Evolutionary conservation across 768 basidiomycete genomes (phyloP).

Genomic region (Trametes maxima): DNA sequence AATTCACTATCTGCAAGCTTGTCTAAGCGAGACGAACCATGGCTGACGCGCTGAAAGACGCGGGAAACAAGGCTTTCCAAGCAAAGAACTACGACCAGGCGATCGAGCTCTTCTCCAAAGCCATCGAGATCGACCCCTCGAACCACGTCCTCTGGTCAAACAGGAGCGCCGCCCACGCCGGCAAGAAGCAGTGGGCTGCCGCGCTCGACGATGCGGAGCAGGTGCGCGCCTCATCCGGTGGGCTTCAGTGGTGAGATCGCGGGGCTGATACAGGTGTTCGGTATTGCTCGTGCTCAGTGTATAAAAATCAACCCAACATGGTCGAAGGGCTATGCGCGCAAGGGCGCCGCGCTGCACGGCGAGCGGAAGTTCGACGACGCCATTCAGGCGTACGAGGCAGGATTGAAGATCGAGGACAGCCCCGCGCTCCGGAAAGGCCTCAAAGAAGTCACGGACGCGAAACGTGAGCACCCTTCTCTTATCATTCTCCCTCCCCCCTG

Average conservation of each 20-base stretch:
- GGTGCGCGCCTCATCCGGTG: conserved; percentile 48
- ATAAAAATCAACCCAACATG: conserved; percentile 78
- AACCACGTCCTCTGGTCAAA: conserved; percentile 95
- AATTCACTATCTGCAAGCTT: neutral
- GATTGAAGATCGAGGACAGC: conserved; percentile 81
- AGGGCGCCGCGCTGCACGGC: conserved; percentile 93
- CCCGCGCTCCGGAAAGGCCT: conserved; percentile 84
- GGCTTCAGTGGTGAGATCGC: neutral
- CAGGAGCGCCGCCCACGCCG: conserved; percentile 87
- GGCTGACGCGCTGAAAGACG: conserved; percentile 72
- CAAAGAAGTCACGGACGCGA: conserved; percentile 84
- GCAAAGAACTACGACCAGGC: conserved; percentile 92
- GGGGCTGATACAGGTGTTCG: neutral
- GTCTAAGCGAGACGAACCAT: conserved; percentile 9
- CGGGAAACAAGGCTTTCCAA: conserved; percentile 94
- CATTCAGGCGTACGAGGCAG: conserved; percentile 79
- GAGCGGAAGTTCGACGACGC: conserved; percentile 78
- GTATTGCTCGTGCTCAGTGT: conserved; percentile 49
- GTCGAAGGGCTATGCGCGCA: conserved; percentile 89
- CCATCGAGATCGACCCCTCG: conserved; percentile 76
- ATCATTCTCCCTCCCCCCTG: neutral
- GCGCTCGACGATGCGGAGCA: conserved; percentile 90
- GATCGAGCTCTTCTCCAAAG: conserved; percentile 79
- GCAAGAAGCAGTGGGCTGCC: conserved; percentile 73
- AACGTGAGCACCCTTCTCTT: conserved; percentile 50